phyloP scores from a whole-genome alignment of 306 rosid genomes.

The Citrullus mucosospermus region DNA sequence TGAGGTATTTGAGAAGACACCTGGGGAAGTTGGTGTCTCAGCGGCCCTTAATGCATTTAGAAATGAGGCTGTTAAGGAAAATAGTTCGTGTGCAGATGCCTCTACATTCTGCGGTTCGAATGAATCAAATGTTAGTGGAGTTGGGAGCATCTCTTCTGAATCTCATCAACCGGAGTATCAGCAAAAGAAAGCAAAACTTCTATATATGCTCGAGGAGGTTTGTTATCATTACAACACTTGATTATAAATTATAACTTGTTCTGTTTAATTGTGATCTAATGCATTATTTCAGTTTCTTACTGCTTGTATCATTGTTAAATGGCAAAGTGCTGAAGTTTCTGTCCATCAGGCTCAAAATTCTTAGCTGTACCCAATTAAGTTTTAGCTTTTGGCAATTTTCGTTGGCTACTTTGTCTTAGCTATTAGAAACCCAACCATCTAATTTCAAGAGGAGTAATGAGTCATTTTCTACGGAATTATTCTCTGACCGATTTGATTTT shows the following conservation, averaged over 20 bases:
- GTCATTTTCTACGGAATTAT: not conserved
- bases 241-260: not conserved
- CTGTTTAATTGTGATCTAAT: not conserved
- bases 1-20: conserved; percentile 27
- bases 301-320: not conserved
- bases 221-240: conserved; percentile 10
- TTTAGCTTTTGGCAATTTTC: not conserved
- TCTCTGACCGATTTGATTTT: not conserved
- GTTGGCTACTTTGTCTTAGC: not conserved
- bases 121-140: conserved; percentile 32
- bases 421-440: not conserved
- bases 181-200: conserved; percentile 70
- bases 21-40: conserved; percentile 33
- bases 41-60: conserved; percentile 19
- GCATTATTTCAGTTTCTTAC: not conserved
- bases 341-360: not conserved
- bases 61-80: conserved; percentile 17
- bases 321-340: not conserved
- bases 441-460: not conserved
- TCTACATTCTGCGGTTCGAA: conserved; percentile 33
- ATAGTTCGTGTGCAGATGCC: conserved; percentile 34
- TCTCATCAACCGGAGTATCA: conserved; percentile 43
- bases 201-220: conserved; percentile 88
- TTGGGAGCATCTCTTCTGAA: conserved; percentile 30
- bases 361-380: not conserved